Evolutionary conservation across 2,329 filamentous ascomycete genomes (phyloP).

Genomic region (Clarireedia paspali): DNA sequence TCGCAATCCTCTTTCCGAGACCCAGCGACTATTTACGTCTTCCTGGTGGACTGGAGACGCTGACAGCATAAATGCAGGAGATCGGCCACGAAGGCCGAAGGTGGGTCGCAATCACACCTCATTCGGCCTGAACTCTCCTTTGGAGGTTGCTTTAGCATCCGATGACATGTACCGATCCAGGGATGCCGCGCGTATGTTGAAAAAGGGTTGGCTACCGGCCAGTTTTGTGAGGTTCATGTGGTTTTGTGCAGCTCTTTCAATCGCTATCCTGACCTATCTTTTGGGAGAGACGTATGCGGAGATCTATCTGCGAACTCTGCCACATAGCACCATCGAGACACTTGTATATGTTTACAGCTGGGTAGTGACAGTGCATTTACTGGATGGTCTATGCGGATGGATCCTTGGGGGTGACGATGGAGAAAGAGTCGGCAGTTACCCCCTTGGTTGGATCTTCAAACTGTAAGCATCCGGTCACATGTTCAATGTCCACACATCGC

Average conservation of each 20-base stretch:
- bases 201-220: constrained; percentile 48
- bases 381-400: constrained; percentile 59
- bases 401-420: constrained; percentile 59
- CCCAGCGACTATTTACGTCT: constrained; percentile 58
- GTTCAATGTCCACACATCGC: background rate
- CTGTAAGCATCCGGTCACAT: constrained; percentile 37
- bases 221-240: constrained; percentile 63
- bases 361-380: constrained; percentile 57
- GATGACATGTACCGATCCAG: constrained; percentile 14
- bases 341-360: constrained; percentile 65
- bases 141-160: constrained; percentile 25
- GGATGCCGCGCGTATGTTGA: constrained; percentile 17
- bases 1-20: constrained; percentile 55
- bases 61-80: constrained; percentile 35
- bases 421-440: constrained; percentile 60
- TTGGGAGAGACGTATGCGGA: constrained; percentile 63
- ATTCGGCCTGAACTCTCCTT: constrained; percentile 27
- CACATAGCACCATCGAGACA: constrained; percentile 58
- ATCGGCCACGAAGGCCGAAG: constrained; percentile 32
- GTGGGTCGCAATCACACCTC: constrained; percentile 21
- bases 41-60: constrained; percentile 58
- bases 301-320: constrained; percentile 58
- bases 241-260: constrained; percentile 57
- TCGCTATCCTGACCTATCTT: constrained; percentile 58
- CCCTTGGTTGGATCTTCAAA: constrained; percentile 65